These are phyloP conservation scores for Penicillium brasilianum DNA, from an alignment of 2,329 filamentous ascomycete genomes.

Conservation along the genomic window DNA sequence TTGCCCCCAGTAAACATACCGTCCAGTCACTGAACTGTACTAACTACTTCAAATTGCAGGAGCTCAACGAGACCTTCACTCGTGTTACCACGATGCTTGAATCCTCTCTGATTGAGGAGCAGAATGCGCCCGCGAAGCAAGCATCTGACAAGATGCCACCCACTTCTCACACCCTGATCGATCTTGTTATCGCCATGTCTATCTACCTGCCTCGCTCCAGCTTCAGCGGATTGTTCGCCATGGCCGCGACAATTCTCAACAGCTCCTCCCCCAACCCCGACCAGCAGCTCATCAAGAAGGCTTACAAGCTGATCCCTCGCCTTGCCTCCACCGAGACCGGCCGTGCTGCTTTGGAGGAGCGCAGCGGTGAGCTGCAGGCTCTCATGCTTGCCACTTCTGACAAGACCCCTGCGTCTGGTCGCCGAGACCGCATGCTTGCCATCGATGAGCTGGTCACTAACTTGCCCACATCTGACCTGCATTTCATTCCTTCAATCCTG, in stretches of 20 bases:
- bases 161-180: slow-evolving; percentile 92
- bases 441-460: slow-evolving; percentile 80
- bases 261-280: slow-evolving; percentile 62
- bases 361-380: slow-evolving; percentile 78
- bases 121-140: slow-evolving; percentile 68
- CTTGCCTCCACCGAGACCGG: slow-evolving; percentile 82
- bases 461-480: slow-evolving; percentile 76
- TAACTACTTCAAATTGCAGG: slow-evolving; percentile 45
- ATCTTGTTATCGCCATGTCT: slow-evolving; percentile 94
- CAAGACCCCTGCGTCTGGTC: slow-evolving; percentile 83
- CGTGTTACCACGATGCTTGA: slow-evolving; percentile 86
- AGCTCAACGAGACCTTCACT: slow-evolving; percentile 86
- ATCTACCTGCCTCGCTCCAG: slow-evolving; percentile 88
- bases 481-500: slow-evolving; percentile 90
- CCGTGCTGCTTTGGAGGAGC: slow-evolving; percentile 73
- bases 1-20: neutral
- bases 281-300: slow-evolving; percentile 96
- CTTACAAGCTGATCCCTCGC: slow-evolving; percentile 95
- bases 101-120: slow-evolving; percentile 65
- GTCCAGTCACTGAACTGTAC: neutral
- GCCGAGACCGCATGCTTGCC: slow-evolving; percentile 83
- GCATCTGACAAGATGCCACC: slow-evolving; percentile 80
- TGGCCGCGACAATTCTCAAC: slow-evolving; percentile 81
- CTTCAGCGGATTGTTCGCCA: slow-evolving; percentile 82
- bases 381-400: slow-evolving; percentile 79